Base-by-base conservation (phyloP, 495 filamentous ascomycete species). In the Apodospora peruviana region DNA sequence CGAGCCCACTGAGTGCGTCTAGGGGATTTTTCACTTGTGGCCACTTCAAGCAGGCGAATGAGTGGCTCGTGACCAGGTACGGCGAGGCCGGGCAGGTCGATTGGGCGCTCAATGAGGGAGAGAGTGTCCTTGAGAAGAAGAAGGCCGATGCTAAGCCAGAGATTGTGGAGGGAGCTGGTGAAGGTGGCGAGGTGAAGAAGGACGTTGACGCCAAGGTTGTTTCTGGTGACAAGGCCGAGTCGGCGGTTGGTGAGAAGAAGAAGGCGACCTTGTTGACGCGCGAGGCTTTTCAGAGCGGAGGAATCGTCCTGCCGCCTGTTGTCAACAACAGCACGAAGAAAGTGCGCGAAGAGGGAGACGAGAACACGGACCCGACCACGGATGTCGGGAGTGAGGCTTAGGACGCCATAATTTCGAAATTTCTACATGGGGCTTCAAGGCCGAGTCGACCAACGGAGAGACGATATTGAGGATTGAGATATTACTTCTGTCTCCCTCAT, bases 1-100 rank as follows among this genome's bases (percentile, higher is more conserved):
- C 93, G 2, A 95, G 89, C 68, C 93, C 93, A 38, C 62, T 95
- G 50, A 91, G 86, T 67, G 93, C 93, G 2, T 55, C 61, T 8
- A 70, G 76, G 25, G 94, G 93, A 25, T 98, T 88, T 71, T 90
- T 93, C 57, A 78, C 84, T 42, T 91, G 89, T 51, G 83, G 82
- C 0, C 94, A 97, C 69, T 98, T 96, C 65, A 83, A 76, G 55
- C 81, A 83, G 67, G 84, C 88, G 47, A 97, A 98, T 60, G 86
- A 90, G 57, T 98, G 93, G 91, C 71, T 98, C 25, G 73, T 74
- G 45, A 56, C 71, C 51, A 69, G 83, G 44, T 95, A 97, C 67
- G 93, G 94, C 1, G 73, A 75, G 25, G 84, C 82, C 4, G 82
- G 77, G n/a, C 75, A 77, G 56, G 90, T 98, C 60, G 83, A 96